Evolutionary conservation across 805 yeast genomes (phyloP).

Genomic region (Sugiyamaella chiloensis): DNA sequence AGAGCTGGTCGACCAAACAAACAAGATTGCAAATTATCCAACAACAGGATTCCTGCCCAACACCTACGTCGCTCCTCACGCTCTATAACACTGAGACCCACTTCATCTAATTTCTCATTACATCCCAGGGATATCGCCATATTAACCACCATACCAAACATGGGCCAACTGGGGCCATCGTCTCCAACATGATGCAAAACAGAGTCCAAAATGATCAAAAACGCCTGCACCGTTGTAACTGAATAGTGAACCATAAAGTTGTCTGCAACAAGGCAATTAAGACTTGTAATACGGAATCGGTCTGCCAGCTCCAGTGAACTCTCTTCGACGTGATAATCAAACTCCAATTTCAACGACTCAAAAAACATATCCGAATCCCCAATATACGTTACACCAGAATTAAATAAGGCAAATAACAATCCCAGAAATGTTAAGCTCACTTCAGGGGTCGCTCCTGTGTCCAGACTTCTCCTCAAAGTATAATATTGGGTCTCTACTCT

Average conservation of each 20-base stretch:
- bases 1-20: constrained; percentile 16
- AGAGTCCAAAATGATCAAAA: constrained; percentile 8
- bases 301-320: not conserved
- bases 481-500: constrained; percentile 4
- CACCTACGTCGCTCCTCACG: constrained; percentile 12
- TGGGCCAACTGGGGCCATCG: constrained; percentile 14
- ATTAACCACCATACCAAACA: constrained; percentile 8
- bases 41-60: constrained; percentile 15
- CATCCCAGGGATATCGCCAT: constrained; percentile 15
- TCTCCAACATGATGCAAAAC: constrained; percentile 11
- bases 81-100: constrained; percentile 6
- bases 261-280: constrained; percentile 14
- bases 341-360: not conserved
- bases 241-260: constrained; percentile 11
- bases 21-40: constrained; percentile 17
- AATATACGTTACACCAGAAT: constrained; percentile 1
- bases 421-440: constrained; percentile 1
- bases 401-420: constrained; percentile 7
- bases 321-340: not conserved
- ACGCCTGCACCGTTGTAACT: constrained; percentile 13
- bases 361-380: constrained; percentile 4
- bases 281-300: constrained; percentile 1
- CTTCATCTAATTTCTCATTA: constrained; percentile 7
- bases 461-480: not conserved
- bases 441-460: constrained; percentile 1